A percentile compares a stretch with the other conserved stretches of the same genome.
These are phyloP conservation scores for Wallacemonas rigidus DNA, from an alignment of 208 protist genomes.

Conservation along the genomic window DNA sequence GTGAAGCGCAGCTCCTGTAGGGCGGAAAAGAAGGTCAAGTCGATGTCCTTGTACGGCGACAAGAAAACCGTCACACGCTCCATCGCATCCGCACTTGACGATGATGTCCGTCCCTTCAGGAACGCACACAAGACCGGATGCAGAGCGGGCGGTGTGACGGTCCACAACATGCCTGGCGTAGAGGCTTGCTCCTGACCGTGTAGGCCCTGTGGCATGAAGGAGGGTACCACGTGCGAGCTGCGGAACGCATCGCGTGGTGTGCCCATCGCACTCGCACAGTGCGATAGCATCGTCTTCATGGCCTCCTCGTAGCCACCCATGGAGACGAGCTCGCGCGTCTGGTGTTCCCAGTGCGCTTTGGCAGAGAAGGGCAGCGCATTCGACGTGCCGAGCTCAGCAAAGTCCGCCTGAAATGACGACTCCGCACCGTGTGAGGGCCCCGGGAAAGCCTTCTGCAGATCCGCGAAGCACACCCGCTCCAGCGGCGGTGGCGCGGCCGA, in stretches of 20 bases:
- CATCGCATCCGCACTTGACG: slow-evolving; percentile 84
- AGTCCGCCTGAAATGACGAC: slow-evolving; percentile 79
- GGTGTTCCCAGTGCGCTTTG: slow-evolving; percentile 65
- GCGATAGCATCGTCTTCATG: slow-evolving; percentile 63
- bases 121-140: slow-evolving; percentile 68
- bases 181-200: slow-evolving; percentile 87
- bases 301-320: slow-evolving; percentile 65
- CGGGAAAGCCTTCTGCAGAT: slow-evolving; percentile 70
- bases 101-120: slow-evolving; percentile 64
- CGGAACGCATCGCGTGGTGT: slow-evolving; percentile 79
- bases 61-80: slow-evolving; percentile 87
- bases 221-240: slow-evolving; percentile 67
- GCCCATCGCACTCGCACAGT: slow-evolving; percentile 73
- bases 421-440: slow-evolving; percentile 63
- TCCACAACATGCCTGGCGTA: slow-evolving; percentile 85
- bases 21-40: slow-evolving; percentile 87
- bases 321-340: slow-evolving; percentile 64
- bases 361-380: slow-evolving; percentile 54
- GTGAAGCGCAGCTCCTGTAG: slow-evolving; percentile 91
- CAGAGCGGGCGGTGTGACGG: slow-evolving; percentile 74
- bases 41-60: slow-evolving; percentile 75
- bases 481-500: slow-evolving; percentile 28
- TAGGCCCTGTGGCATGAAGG: slow-evolving; percentile 38
- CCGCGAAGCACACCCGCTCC: slow-evolving; percentile 88
- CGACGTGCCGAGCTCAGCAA: slow-evolving; percentile 61